phyloP scores from a whole-genome alignment of 1,284 basidiomycete genomes.

The Ceratobasidium sp. region DNA sequence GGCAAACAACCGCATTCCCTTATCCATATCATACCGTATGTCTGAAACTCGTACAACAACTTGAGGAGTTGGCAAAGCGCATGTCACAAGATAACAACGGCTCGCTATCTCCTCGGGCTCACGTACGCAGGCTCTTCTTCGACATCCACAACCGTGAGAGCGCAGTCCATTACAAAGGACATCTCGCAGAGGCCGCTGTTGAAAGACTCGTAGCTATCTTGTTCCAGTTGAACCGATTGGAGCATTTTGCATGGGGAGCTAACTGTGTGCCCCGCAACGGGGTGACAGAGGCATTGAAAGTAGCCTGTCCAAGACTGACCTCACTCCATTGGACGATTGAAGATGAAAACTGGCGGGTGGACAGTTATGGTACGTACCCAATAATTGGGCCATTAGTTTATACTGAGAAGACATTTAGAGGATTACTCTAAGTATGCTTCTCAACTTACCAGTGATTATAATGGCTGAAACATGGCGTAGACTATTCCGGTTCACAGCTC shows the following conservation, averaged over 20 bases:
- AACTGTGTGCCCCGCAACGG: background rate
- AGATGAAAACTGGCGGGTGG: background rate
- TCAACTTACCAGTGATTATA: background rate
- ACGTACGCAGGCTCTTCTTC: background rate
- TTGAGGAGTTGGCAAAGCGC: background rate
- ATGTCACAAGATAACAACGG: background rate
- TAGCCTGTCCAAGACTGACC: background rate
- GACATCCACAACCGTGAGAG: background rate
- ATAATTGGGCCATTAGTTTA: background rate
- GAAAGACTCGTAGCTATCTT: background rate
- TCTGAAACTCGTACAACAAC: background rate
- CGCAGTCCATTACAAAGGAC: background rate
- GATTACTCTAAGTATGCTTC: background rate
- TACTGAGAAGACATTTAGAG: background rate
- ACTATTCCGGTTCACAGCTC: background rate
- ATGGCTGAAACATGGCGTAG: background rate
- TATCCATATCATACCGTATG: background rate
- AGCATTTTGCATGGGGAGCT: background rate
- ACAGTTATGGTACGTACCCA: background rate
- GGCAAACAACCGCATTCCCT: conserved; percentile 3
- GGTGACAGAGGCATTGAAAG: background rate
- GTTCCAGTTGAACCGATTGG: background rate
- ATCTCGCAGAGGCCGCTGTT: background rate
- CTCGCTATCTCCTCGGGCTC: background rate
- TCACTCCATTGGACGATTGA: background rate